These are phyloP conservation scores for Cercospora brassicicola DNA, from an alignment of 2,329 filamentous ascomycete species.

Conservation along the genomic window DNA sequence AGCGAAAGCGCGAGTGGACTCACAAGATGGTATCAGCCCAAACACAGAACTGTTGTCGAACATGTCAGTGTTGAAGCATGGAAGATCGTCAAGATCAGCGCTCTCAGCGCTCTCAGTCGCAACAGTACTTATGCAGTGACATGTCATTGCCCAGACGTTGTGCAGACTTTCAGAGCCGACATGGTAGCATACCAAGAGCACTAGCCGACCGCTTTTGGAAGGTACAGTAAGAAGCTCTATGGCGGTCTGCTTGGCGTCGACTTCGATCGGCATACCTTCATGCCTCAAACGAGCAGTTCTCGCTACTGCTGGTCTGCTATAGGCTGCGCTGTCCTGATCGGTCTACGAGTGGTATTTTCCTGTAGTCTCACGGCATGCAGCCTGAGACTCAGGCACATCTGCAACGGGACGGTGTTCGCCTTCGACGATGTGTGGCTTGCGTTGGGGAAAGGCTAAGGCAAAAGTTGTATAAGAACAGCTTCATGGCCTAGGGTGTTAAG, in stretches of 20 bases:
- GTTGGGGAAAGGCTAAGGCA: neutral
- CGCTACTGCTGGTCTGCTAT: neutral
- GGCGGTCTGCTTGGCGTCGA: neutral
- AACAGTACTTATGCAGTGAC: neutral
- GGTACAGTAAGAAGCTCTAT: neutral
- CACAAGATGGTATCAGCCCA: neutral
- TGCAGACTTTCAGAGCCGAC: neutral
- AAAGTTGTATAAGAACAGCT: neutral
- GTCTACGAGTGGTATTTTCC: neutral
- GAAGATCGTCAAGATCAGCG: neutral
- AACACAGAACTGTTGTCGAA: neutral
- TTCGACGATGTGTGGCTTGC: neutral
- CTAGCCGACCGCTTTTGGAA: neutral
- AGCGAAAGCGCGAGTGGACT: neutral
- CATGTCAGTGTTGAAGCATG: neutral
- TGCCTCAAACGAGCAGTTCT: neutral
- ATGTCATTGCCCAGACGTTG: neutral
- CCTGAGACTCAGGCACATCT: neutral
- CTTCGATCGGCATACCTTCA: neutral
- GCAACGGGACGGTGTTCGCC: neutral
- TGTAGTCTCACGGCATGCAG: neutral
- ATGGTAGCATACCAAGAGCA: neutral
- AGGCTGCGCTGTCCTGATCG: neutral
- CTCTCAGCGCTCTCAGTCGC: neutral
- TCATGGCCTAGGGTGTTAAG: neutral